Base-by-base conservation (phyloP, 768 basidiomycete species). In the Tubosaeta sp. region DNA sequence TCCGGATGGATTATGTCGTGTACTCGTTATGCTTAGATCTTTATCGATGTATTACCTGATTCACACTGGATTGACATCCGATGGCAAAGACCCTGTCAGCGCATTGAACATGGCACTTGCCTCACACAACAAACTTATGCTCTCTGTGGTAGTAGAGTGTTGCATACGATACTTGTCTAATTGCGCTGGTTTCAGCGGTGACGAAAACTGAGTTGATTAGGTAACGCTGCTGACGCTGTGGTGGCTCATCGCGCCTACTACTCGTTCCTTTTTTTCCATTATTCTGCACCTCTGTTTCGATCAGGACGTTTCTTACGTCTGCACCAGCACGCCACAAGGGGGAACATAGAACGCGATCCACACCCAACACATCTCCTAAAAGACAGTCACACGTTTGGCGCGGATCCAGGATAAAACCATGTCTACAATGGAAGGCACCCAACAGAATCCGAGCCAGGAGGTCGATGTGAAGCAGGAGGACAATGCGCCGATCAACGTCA, bases 401-500 rank as follows among this genome's bases (percentile, higher is more conserved):
- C 29, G 16, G 35, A 35, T 44, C 17, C 29, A 31, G 43, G 37
- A 31, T 16, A 31, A 46, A 31, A 49, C 6, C 42, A 61, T 61
- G 60, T 8, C 57, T 14, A 57, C 52, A 10, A 12, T 46, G 17
- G 60, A 61, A 25, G 17, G 29, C 14, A 32, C 43, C 35, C 54
- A 60, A 22, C 60, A 59, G 43, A 65, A 65, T 38, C 73, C 78
- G 46, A 29, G 14, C 14, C 65, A 71, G 6, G 75, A 77, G 17
- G 67, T 22, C 22, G 47, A 48, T 29, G 38, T 78, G 54, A 86
- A 88, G 68, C 31, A 67, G 22, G 84, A 83, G 56, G 68, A 76
- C 9, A 81, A 82, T 58, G 72, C 78, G 13, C 79, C 88, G 32
- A 90, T 91, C 65, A 90, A 88, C 64, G 82, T 91, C 69, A 90